A percentile compares a stretch with the other conserved stretches of the same genome.
Evolutionary conservation across 75 land plant species (phyloP).

Genomic region (Pinus taeda): DNA sequence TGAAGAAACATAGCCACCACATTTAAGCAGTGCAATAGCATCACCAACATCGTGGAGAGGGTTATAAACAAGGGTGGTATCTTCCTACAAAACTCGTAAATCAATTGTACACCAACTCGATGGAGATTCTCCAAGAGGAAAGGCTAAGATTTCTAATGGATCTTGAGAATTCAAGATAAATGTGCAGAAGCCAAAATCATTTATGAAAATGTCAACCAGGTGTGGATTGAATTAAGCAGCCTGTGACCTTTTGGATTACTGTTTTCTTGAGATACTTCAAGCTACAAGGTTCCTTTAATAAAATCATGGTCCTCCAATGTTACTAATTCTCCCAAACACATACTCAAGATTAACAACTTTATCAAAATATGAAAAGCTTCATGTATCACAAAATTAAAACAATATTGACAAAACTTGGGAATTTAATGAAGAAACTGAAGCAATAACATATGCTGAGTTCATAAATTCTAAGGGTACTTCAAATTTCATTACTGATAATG

Average conservation of each 20-base stretch:
- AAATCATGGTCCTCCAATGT: conserved; percentile 65
- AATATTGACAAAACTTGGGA: conserved; percentile 72
- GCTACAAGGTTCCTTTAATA: conserved; percentile 50
- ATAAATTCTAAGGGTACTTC: conserved; percentile 37
- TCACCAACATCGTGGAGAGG: conserved; percentile 74
- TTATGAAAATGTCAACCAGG: conserved; percentile 48
- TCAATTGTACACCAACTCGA: conserved; percentile 75
- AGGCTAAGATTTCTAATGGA: conserved; percentile 57
- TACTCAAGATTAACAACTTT: conserved; percentile 75
- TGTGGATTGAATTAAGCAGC: too few species aligned
- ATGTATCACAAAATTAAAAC: conserved; percentile 86
- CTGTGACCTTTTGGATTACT: conserved; percentile 53
- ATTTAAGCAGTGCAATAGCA: conserved; percentile 42
- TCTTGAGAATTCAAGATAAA: conserved; percentile 63
- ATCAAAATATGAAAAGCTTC: conserved; percentile 81
- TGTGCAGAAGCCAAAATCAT: conserved; percentile 91
- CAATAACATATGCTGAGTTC: conserved; percentile 38
- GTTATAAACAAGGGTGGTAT: conserved; percentile 72
- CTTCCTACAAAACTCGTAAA: conserved; percentile 38
- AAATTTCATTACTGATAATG: conserved; percentile 30
- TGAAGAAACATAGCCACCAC: conserved; percentile 8
- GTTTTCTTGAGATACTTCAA: conserved; percentile 17
- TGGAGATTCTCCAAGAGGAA: conserved; percentile 63
- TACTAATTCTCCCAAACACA: conserved; percentile 68
- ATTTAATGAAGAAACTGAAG: conserved; percentile 83